Base-by-base conservation (phyloP, 2,329 filamentous ascomycete genomes). In the Fusarium sp. region DNA sequence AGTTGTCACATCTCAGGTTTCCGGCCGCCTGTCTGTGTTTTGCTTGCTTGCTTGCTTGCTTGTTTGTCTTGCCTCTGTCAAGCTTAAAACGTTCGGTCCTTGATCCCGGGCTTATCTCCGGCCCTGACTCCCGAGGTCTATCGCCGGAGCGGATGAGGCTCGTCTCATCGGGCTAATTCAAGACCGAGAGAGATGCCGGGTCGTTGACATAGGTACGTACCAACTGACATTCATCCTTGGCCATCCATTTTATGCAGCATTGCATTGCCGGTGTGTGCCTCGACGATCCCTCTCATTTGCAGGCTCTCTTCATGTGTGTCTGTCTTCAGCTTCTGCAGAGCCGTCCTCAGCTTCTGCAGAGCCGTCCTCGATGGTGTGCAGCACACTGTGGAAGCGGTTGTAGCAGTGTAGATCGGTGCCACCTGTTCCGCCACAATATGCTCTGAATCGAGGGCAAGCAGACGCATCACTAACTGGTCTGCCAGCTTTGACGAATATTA, bases 141-240 rank as follows among this genome's bases (percentile, higher is more conserved):
- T 58, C 54, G 45, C 45, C 37, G 61, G 47, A 30, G 35, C 22
- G 40, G 57, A 61, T 20, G 50, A 63, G 22, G 22, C 25, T 52
- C 27, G 35, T 45, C 40, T 47, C 45, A 22, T 74, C 71, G 71
- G 71, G 60, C 27, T 71, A 72, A 52, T 72, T 40, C n/a, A 35
- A 60, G 62, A 45, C 71, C 71, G 71, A 74, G 50, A 33, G n/a
- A 38, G 58, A 38, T 37, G 15, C 54, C 54, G 35, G 54, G 15
- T 37, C 35, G 33, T 35, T 58, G 38, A 8, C 40, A n/a, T 25
- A 17, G 33, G 54, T 61, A 61, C 58, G 40, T 47, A 62, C 40
- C 59, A 10, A 50, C 40, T 43, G 20, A 45, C 27, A 15, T 10
- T 14, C 43, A 45, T 43, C 20, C 20, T 32, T 10, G 9, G 30